These are phyloP conservation scores for Eutrema heterophyllum DNA, from an alignment of 345 rosid genomes.

Conservation along the genomic window DNA sequence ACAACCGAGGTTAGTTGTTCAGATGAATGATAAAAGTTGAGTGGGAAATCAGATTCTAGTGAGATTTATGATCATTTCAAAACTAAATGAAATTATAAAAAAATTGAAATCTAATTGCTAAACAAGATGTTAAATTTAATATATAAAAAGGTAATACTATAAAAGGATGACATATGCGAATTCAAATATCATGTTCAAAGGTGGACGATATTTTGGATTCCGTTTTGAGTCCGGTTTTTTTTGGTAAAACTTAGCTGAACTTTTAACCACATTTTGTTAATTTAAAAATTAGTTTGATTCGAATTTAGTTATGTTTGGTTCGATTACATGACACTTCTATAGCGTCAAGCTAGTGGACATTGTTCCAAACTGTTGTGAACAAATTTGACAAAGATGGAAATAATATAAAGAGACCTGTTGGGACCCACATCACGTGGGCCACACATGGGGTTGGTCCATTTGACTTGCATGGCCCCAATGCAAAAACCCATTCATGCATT, in stretches of 20 bases:
- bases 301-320: too few species aligned
- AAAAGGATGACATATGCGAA: not conserved
- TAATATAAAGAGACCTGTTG: not conserved
- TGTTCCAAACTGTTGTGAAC: slow-evolving; percentile 24
- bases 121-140: too few species aligned
- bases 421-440: slow-evolving; percentile 26
- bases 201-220: not conserved
- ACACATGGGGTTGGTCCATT: slow-evolving; percentile 22
- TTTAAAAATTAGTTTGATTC: not conserved
- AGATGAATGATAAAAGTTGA: too few species aligned
- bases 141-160: too few species aligned
- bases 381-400: not conserved
- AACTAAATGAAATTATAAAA: too few species aligned
- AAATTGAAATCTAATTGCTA: too few species aligned
- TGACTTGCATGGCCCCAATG: slow-evolving; percentile 12
- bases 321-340: not conserved
- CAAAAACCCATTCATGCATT: slow-evolving; percentile 12
- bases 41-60: too few species aligned
- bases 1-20: too few species aligned
- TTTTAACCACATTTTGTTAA: not conserved
- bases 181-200: not conserved
- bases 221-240: not conserved
- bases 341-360: slow-evolving; percentile 2
- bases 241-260: not conserved
- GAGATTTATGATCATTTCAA: too few species aligned